A percentile compares a stretch with the other conserved stretches of the same genome.
Conservation (phyloP, 495 filamentous ascomycete species). For the Aspergillus biplanus region DNA sequence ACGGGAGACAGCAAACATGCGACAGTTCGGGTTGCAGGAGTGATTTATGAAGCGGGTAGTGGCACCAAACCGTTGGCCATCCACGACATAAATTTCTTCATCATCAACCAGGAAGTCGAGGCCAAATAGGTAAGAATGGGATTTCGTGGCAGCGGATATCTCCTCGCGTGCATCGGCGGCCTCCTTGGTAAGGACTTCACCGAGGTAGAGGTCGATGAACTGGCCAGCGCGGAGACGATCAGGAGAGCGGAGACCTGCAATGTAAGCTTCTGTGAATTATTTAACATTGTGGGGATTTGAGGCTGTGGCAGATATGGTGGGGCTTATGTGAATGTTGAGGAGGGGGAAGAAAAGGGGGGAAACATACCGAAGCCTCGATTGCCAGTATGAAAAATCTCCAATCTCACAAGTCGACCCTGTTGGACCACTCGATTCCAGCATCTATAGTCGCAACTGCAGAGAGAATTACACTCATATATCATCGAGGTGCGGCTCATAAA, state of each 20-base stretch:
- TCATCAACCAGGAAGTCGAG: constrained; percentile 76
- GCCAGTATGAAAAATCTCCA: constrained; percentile 82
- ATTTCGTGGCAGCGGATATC: constrained; percentile 40
- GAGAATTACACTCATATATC: constrained; percentile 83
- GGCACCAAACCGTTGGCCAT: constrained; percentile 62
- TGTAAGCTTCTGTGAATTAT: constrained; percentile 10
- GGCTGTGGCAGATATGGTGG: too few species aligned
- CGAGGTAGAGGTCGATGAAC: constrained; percentile 87
- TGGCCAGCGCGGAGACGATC: constrained; percentile 73
- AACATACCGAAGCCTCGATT: constrained; percentile 78
- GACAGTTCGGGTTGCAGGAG: constrained; percentile 72
- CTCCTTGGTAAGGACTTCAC: constrained; percentile 78
- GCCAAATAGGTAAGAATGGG: constrained; percentile 73
- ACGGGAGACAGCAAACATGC: constrained; percentile 80
- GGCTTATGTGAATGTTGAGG: background rate
- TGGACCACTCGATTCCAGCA: constrained; percentile 87
- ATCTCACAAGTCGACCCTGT: constrained; percentile 68
- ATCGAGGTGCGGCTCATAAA: constrained; percentile 40
- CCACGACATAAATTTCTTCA: constrained; percentile 54
- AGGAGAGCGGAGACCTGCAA: constrained; percentile 67
- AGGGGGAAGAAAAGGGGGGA: background rate
- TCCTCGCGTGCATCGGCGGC: constrained; percentile 69
- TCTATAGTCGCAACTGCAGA: constrained; percentile 64
- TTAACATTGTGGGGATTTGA: too few species aligned
- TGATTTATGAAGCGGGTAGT: constrained; percentile 69